Evolutionary conservation across 2,329 filamentous ascomycete genomes (phyloP), one percentile per base, ranked within the genome.

Genomic region (Fusarium redolens): DNA sequence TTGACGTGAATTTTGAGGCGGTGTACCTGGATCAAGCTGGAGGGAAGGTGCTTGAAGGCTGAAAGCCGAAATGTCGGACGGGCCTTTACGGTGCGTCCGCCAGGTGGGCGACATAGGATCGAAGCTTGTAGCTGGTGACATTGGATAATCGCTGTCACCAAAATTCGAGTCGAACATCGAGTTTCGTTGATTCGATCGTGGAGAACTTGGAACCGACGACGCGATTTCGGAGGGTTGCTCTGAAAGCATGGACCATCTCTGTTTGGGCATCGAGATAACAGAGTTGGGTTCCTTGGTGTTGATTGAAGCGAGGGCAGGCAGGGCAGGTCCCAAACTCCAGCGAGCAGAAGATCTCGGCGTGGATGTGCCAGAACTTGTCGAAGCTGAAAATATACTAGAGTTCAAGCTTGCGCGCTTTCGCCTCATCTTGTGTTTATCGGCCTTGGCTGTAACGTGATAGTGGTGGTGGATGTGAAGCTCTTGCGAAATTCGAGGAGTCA

Each of bases 391-490:
- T 20, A 92, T 81, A 35, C 88, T 86, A 1, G 90, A 85, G 17
- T 87, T 88, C 14, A 93, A 83, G 28, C 89, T 86, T 37, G 90
- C 88, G 4, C 93, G 90, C 84, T 92, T 92, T 83, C 94, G 97
- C 83, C 91, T 93, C 13, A 89, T 85, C 67, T 91, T 91, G 73
- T 89, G 88, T 20, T 81, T 78, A 65, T 93, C 91, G 25, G 88
- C 85, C 79, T 90, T 91, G 59, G 87, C 83, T 3, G 90, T 84
- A 15, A 92, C 89, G 74, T 98, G 95, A 79, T 97, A 97, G 79
- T 98, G 96, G 77, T 98, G 95, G 78, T 98, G 96, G 50, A 98
- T 93, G 77, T 98, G 96, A 18, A 98, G 84, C 77, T 96, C 93
- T 77, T 93, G 92, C 1, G 92, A 92, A 13, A 79, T 58, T 15